Percentiles rank a stretch among this genome's conserved stretches.
phyloP scores from a whole-genome alignment of 2,329 filamentous ascomycete species.

The Pestalotiopsis sp. region DNA sequence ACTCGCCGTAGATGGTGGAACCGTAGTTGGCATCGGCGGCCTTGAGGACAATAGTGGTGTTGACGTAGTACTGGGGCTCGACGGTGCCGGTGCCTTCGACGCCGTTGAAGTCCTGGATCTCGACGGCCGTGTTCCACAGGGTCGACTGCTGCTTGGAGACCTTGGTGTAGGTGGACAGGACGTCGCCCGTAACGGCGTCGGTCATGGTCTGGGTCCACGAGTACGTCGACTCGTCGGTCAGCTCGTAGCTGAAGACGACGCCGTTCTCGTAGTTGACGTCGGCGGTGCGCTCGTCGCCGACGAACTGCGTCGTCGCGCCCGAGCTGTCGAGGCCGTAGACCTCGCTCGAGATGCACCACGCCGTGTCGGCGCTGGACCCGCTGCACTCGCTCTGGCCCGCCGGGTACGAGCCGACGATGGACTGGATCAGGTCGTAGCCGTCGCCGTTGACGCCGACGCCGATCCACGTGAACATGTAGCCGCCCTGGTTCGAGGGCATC shows the following conservation, averaged over 20 bases:
- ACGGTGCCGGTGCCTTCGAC: conserved; percentile 5
- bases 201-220: conserved; percentile 12
- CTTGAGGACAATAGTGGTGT: conserved; percentile 11
- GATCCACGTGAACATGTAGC: conserved; percentile 11
- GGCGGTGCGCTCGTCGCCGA: conserved; percentile 5
- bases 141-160: conserved; percentile 9
- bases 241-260: conserved; percentile 9
- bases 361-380: not conserved
- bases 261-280: conserved; percentile 13
- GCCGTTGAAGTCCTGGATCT: conserved; percentile 9
- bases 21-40: not conserved
- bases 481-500: conserved; percentile 6
- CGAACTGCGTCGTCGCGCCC: conserved; percentile 8
- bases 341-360: conserved; percentile 12
- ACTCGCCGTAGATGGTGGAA: not conserved
- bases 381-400: conserved; percentile 8
- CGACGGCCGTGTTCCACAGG: conserved; percentile 7
- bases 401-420: conserved; percentile 10
- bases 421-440: conserved; percentile 11
- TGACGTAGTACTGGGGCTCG: conserved; percentile 8
- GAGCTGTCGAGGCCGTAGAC: conserved; percentile 8
- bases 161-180: conserved; percentile 11
- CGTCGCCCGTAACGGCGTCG: conserved; percentile 9
- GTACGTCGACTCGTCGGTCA: conserved; percentile 5
- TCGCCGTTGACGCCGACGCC: conserved; percentile 8